Evolutionary conservation across 176 grass and related monocot species (phyloP).

Genomic region (barley (Hordeum vulgare)): DNA sequence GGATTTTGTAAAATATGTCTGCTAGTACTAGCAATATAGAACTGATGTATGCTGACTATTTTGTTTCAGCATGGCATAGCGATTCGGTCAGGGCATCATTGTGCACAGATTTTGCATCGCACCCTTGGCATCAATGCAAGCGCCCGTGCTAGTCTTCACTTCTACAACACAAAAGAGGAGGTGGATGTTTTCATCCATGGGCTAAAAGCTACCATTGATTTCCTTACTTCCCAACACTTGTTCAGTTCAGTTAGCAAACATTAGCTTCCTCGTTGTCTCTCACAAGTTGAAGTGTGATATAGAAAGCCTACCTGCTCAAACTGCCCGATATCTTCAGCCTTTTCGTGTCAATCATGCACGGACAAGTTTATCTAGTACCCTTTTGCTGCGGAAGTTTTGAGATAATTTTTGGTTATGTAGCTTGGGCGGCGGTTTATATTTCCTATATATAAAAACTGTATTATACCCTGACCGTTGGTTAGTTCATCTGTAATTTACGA

Average conservation of each 20-base stretch:
- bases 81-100: constrained; percentile 91
- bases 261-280: background rate
- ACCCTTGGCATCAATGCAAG: constrained; percentile 64
- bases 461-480: background rate
- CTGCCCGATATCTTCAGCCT: background rate
- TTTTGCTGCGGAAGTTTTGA: background rate
- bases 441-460: background rate
- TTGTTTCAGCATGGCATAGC: constrained; percentile 77
- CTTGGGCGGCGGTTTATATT: background rate
- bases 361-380: background rate
- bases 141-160: constrained; percentile 89
- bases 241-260: background rate
- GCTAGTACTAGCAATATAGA: background rate
- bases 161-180: constrained; percentile 91
- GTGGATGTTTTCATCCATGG: constrained; percentile 66
- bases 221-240: constrained; percentile 46
- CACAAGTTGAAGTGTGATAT: background rate
- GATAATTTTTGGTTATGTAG: background rate
- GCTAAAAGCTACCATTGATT: constrained; percentile 59
- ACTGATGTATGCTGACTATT: constrained; percentile 13
- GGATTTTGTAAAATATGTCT: background rate
- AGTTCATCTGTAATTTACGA: background rate
- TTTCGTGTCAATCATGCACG: constrained; percentile 1
- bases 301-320: background rate
- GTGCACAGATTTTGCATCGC: constrained; percentile 75